A percentile compares a stretch with the other conserved stretches of the same genome.
Evolutionary conservation across 441 rosid genomes (phyloP).

Genomic region (Adansonia madagascariensis): DNA sequence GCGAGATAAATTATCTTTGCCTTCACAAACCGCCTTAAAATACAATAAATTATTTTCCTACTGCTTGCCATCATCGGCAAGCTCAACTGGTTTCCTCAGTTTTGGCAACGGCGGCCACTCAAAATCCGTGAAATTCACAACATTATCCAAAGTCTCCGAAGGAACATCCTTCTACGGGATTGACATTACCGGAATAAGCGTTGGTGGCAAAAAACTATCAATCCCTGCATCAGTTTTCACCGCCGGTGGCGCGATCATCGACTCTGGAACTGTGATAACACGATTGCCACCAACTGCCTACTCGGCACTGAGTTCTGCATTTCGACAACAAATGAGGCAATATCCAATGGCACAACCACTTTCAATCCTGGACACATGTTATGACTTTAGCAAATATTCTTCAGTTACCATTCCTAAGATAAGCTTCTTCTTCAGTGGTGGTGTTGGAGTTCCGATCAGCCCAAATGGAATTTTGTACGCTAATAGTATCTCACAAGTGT

Average conservation of each 20-base stretch:
- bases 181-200: constrained; percentile 48
- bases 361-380: constrained; percentile 80
- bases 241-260: constrained; percentile 49
- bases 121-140: constrained; percentile 54
- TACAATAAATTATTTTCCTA: constrained; percentile 78
- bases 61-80: constrained; percentile 68
- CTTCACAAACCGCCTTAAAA: constrained; percentile 61
- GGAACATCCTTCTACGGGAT: constrained; percentile 55
- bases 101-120: constrained; percentile 56
- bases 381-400: constrained; percentile 48
- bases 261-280: constrained; percentile 68
- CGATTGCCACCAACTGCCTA: constrained; percentile 61
- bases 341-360: constrained; percentile 54
- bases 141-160: constrained; percentile 45
- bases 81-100: constrained; percentile 70
- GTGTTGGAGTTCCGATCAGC: constrained; percentile 45
- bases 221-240: constrained; percentile 54
- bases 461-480: constrained; percentile 44
- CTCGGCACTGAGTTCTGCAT: constrained; percentile 44
- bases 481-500: constrained; percentile 47
- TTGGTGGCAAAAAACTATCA: constrained; percentile 46
- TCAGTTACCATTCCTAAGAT: constrained; percentile 52
- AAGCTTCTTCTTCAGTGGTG: constrained; percentile 49
- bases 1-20: constrained; percentile 59
- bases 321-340: constrained; percentile 50